phyloP scores from a whole-genome alignment of 805 yeast species.

The Ogataea saltuana region DNA sequence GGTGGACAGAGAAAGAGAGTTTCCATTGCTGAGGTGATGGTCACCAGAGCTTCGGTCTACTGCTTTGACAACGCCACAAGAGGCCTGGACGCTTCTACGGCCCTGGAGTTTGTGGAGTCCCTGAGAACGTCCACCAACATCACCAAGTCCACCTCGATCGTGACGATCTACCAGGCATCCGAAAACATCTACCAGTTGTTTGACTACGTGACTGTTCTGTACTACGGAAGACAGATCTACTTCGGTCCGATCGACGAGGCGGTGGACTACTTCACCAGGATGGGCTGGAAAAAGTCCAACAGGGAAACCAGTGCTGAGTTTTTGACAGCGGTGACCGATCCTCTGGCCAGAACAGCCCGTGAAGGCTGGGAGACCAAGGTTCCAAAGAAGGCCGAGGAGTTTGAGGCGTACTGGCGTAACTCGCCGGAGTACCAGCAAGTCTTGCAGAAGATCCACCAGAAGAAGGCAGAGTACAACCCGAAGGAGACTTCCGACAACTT shows the following conservation, averaged over 20 bases:
- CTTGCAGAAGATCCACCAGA: slow-evolving; percentile 37
- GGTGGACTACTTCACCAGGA: slow-evolving; percentile 51
- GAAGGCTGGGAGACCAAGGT: slow-evolving; percentile 52
- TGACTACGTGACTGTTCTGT: slow-evolving; percentile 60
- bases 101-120: slow-evolving; percentile 62
- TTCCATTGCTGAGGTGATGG: slow-evolving; percentile 64
- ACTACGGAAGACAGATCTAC: slow-evolving; percentile 61
- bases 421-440: slow-evolving; percentile 52
- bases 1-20: slow-evolving; percentile 77
- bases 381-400: slow-evolving; percentile 57
- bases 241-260: slow-evolving; percentile 58
- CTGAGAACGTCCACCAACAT: slow-evolving; percentile 60
- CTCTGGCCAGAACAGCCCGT: slow-evolving; percentile 51
- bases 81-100: slow-evolving; percentile 71
- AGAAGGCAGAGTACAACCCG: slow-evolving; percentile 32
- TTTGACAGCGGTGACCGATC: slow-evolving; percentile 67
- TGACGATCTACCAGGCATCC: slow-evolving; percentile 69
- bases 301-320: slow-evolving; percentile 72
- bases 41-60: slow-evolving; percentile 52
- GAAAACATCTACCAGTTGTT: slow-evolving; percentile 62
- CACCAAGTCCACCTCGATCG: slow-evolving; percentile 56
- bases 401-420: slow-evolving; percentile 58
- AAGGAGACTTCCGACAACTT: slow-evolving; percentile 36
- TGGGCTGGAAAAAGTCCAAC: slow-evolving; percentile 63
- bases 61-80: slow-evolving; percentile 74